phyloP scores from a whole-genome alignment of 352 stramenopile species.

The Globisporangium parvum region DNA sequence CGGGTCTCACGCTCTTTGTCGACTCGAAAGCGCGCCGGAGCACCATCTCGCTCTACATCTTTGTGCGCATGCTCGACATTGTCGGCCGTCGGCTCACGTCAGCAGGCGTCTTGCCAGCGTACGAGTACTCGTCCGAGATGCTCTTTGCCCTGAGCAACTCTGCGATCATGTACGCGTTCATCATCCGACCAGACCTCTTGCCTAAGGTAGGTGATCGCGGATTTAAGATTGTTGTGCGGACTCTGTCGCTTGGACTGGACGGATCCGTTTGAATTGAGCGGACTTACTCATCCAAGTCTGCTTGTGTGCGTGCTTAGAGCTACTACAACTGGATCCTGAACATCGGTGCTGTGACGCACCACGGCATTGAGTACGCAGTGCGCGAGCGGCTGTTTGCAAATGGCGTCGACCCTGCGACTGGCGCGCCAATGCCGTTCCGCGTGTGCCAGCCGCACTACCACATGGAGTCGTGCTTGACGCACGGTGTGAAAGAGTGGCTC shows the following conservation, averaged over 20 bases:
- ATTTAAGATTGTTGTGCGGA: neutral
- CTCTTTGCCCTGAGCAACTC: constrained; percentile 76
- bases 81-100: constrained; percentile 64
- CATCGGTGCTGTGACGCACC: constrained; percentile 62
- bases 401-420: constrained; percentile 33
- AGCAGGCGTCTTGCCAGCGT: constrained; percentile 39
- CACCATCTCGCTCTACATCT: constrained; percentile 82
- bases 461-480: constrained; percentile 79
- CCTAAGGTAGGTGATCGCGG: constrained; percentile 40
- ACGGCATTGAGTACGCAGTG: constrained; percentile 66
- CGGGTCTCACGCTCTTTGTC: constrained; percentile 62
- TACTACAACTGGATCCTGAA: constrained; percentile 85
- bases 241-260: neutral
- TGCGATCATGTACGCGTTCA: constrained; percentile 75
- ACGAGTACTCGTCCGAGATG: constrained; percentile 61
- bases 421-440: constrained; percentile 45
- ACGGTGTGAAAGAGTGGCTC: constrained; percentile 73
- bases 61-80: constrained; percentile 82
- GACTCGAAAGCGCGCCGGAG: constrained; percentile 56
- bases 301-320: constrained; percentile 20
- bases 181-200: constrained; percentile 59
- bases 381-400: constrained; percentile 37
- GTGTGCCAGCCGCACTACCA: constrained; percentile 83
- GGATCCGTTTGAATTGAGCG: too few species aligned
- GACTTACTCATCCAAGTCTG: too few species aligned